Conservation (phyloP, 2,329 filamentous ascomycete species). For the Fusarium sp. region DNA sequence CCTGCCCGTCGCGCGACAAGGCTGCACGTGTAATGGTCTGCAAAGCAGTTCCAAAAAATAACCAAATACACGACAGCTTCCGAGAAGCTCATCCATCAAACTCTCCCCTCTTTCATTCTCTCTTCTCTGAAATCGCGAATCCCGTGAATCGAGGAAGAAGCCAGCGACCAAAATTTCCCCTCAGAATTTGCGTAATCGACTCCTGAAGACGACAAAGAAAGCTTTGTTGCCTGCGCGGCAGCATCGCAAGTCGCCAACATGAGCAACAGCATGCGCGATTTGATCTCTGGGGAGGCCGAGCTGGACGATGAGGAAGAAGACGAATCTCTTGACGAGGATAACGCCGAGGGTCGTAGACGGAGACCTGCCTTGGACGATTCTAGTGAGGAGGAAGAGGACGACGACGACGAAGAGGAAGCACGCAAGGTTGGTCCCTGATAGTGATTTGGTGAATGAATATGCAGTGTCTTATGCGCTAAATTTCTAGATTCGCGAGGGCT, state of each 20-base stretch:
- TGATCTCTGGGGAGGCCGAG: constrained; percentile 89
- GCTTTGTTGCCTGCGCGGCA: constrained; percentile 48
- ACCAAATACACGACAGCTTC: constrained; percentile 37
- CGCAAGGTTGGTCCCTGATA: constrained; percentile 71
- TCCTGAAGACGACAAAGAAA: constrained; percentile 30
- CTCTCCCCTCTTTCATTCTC: constrained; percentile 27
- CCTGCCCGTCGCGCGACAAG: constrained; percentile 49
- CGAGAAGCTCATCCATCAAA: constrained; percentile 25
- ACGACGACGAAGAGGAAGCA: constrained; percentile 90
- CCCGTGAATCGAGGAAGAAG: neutral
- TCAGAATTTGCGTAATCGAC: constrained; percentile 21
- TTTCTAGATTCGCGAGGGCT: constrained; percentile 87
- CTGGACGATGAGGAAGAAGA: constrained; percentile 90
- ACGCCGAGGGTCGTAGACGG: constrained; percentile 70
- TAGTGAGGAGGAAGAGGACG: constrained; percentile 92
- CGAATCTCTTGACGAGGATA: constrained; percentile 85
- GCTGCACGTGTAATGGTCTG: constrained; percentile 48
- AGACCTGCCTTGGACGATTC: constrained; percentile 78
- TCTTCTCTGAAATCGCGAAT: constrained; percentile 13
- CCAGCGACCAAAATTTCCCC: constrained; percentile 6
- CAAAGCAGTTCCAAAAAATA: constrained; percentile 48
- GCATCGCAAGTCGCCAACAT: constrained; percentile 61
- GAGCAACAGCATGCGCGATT: constrained; percentile 78
- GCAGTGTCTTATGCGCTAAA: constrained; percentile 30
- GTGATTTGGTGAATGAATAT: constrained; percentile 7